phyloP scores from a whole-genome alignment of 1,284 basidiomycete genomes.

The Ceraceosorus guamensis region DNA sequence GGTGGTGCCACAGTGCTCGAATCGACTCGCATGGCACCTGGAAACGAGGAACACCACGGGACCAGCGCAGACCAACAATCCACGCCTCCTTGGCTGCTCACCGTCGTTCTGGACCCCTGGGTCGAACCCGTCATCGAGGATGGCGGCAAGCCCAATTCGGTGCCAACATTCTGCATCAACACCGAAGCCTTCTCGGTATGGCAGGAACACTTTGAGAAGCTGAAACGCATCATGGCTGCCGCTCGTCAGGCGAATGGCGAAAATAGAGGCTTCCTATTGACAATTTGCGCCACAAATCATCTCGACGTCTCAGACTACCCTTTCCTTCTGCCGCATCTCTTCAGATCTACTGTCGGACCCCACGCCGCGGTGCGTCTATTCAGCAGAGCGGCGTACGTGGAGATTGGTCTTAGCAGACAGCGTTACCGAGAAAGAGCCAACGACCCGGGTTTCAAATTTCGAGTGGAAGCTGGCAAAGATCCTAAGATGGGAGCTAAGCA shows the following conservation, averaged over 20 bases:
- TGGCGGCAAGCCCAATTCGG: conserved; percentile 9
- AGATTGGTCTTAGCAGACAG: conserved; percentile 25
- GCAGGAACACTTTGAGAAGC: conserved; percentile 29
- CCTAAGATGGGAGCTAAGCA: not conserved
- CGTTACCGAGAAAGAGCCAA: conserved; percentile 1
- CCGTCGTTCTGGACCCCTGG: conserved; percentile 10
- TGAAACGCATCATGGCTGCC: conserved; percentile 18
- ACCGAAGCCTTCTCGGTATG: conserved; percentile 35
- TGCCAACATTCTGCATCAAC: conserved; percentile 36
- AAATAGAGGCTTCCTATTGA: conserved; percentile 31
- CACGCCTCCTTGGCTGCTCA: not conserved
- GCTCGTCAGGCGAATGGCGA: conserved; percentile 13
- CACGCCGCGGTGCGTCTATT: conserved; percentile 25
- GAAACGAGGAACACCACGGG: conserved; percentile 14
- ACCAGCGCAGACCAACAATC: no score
- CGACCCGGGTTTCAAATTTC: not conserved
- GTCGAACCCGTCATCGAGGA: conserved; percentile 27
- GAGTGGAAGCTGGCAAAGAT: not conserved
- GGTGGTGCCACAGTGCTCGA: conserved; percentile 42
- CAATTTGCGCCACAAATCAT: conserved; percentile 14
- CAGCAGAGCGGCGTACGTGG: conserved; percentile 18
- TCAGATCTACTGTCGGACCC: conserved; percentile 31
- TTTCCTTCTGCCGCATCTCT: conserved; percentile 29
- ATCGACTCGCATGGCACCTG: conserved; percentile 19
- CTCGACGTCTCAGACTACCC: conserved; percentile 37